Base-by-base conservation (phyloP, 2,329 filamentous ascomycete genomes). In the Epichloe typhina region DNA sequence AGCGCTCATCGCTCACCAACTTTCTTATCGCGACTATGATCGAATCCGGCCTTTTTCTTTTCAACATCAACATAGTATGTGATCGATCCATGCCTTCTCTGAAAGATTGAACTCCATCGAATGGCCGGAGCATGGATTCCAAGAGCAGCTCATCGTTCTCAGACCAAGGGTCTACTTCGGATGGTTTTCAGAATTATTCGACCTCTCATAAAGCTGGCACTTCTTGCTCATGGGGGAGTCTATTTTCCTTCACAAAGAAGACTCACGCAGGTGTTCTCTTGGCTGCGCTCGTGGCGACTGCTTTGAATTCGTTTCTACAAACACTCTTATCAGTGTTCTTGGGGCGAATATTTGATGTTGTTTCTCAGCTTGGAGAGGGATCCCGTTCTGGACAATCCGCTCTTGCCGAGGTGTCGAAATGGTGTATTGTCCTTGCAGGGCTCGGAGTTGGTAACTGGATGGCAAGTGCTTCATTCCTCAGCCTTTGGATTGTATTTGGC, bases 401-500 rank as follows among this genome's bases (percentile, higher is more conserved):
- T 1, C 68, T 84, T 19, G 58, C 66, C 0, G 66, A 73, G 3
- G 73, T 88, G 1, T 74, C 76, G 0, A 72, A 64, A 41, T 83
- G 81, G 69, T 83, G 81, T 45, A 57, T 83, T 26, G 75, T 80
- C 26, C 68, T 95, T 42, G 66, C 80, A 0, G 74, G 71, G 0
- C 64, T 95, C 0, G 88, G 84, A 0, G 63, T 71, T 0, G 76
- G 69, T 0, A 82, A 79, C 45, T 91, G 86, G 80, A 44, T 88
- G 0, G 66, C 83, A 15, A 83, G 86, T 57, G 76, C 78, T 3
- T 62, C 75, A 2, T 85, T 88, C 57, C 83, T 88, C 58, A 73
- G 75, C 1, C 64, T 79, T 0, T 96, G 90, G 82, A 71, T 91
- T 33, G 63, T 77, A 0, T 93, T 93, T 63, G 87, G 90, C 13